phyloP scores from a whole-genome alignment of 352 stramenopile genomes.

The Phytophthora sojae region DNA sequence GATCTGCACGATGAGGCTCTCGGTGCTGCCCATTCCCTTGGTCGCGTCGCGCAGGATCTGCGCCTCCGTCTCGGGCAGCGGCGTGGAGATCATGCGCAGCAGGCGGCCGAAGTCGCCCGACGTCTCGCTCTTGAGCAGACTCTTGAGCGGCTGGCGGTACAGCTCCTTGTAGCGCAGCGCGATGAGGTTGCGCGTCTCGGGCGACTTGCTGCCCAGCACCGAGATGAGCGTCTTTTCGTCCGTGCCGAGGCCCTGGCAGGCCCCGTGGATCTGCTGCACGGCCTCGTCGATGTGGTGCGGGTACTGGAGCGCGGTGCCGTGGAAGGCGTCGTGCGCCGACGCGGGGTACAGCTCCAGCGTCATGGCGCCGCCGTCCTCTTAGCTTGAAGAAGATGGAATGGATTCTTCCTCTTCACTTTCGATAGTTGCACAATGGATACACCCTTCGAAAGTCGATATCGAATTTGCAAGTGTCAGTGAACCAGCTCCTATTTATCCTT shows the following conservation, averaged over 20 bases:
- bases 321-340: conserved; percentile 65
- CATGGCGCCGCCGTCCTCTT: conserved; percentile 3
- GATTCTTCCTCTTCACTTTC: not conserved
- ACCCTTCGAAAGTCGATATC: conserved; percentile 21
- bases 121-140: conserved; percentile 73
- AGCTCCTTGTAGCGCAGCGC: conserved; percentile 75
- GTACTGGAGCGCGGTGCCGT: conserved; percentile 51
- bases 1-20: conserved; percentile 76
- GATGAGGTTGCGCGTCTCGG: conserved; percentile 74
- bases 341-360: conserved; percentile 68
- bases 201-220: conserved; percentile 74
- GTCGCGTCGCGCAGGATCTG: conserved; percentile 72
- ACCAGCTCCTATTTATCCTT: not conserved
- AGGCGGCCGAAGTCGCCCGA: conserved; percentile 78
- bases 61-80: conserved; percentile 75
- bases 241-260: conserved; percentile 75
- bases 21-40: conserved; percentile 77
- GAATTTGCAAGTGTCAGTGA: not conserved
- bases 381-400: conserved; percentile 9
- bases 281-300: conserved; percentile 64
- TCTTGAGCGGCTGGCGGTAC: conserved; percentile 62
- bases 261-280: conserved; percentile 73
- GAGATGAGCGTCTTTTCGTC: conserved; percentile 79
- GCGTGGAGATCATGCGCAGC: conserved; percentile 77
- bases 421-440: conserved; percentile 10